Evolutionary conservation across 192 early-diverging fungal species (phyloP).

Genomic region (Gryganskiella cystojenkinii): DNA sequence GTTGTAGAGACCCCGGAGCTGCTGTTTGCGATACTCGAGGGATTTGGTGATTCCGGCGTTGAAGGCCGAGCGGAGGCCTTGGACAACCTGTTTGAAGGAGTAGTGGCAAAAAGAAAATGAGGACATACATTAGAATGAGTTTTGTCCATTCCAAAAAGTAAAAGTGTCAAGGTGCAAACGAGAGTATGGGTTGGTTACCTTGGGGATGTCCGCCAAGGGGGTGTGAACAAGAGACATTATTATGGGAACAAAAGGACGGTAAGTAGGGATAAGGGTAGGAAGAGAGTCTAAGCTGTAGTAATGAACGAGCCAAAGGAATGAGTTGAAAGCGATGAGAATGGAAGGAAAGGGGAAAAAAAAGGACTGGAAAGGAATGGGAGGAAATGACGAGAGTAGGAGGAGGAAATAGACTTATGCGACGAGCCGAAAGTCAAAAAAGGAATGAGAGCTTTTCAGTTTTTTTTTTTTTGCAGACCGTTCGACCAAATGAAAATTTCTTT

Average conservation of each 20-base stretch:
- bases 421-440: background rate
- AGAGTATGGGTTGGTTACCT: conserved; percentile 9
- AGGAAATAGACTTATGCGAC: background rate
- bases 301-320: conserved; percentile 12
- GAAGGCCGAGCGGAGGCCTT: conserved; percentile 51
- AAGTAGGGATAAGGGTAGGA: conserved; percentile 3
- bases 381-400: background rate
- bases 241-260: background rate
- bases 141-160: background rate
- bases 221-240: conserved; percentile 36
- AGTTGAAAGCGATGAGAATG: background rate
- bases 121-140: background rate
- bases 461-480: too few species aligned
- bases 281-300: conserved; percentile 21
- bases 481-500: too few species aligned
- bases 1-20: conserved; percentile 70
- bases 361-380: background rate
- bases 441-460: too few species aligned
- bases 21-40: conserved; percentile 65
- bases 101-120: background rate
- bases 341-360: conserved; percentile 1
- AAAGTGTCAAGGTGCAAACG: background rate
- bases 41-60: conserved; percentile 54
- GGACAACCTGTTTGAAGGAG: conserved; percentile 40
- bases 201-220: conserved; percentile 39